Evolutionary conservation across 805 yeast genomes (phyloP).

Genomic region (Wickerhamomyces canadensis): DNA sequence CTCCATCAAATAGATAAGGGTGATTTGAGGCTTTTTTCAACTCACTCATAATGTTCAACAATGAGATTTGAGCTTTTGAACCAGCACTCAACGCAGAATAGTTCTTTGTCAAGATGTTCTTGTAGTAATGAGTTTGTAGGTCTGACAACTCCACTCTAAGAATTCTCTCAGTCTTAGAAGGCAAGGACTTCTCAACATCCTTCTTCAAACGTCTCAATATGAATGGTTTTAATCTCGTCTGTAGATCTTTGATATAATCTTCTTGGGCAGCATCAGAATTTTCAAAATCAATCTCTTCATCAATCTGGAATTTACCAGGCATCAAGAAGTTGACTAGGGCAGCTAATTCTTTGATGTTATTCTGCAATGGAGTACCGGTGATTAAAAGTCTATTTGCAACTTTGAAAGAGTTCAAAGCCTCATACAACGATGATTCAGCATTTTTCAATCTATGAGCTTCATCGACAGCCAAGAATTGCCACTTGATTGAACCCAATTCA

Average conservation of each 20-base stretch:
- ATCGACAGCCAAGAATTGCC: slow-evolving; percentile 98
- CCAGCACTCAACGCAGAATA: slow-evolving; percentile 90
- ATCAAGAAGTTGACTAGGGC: slow-evolving; percentile 91
- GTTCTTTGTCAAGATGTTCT: slow-evolving; percentile 87
- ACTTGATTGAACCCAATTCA: slow-evolving; percentile 75
- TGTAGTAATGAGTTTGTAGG: slow-evolving; percentile 90
- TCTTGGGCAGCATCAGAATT: slow-evolving; percentile 85
- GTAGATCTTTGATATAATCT: slow-evolving; percentile 79
- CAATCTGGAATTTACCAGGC: slow-evolving; percentile 91
- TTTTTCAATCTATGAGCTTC: slow-evolving; percentile 97
- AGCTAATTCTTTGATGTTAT: slow-evolving; percentile 90
- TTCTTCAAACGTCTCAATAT: slow-evolving; percentile 90
- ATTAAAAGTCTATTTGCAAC: slow-evolving; percentile 81
- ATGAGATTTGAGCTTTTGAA: slow-evolving; percentile 69
- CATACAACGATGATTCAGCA: slow-evolving; percentile 89
- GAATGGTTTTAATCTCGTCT: slow-evolving; percentile 81
- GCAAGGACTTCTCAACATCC: slow-evolving; percentile 95
- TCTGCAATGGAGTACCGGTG: slow-evolving; percentile 98
- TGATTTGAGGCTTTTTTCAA: slow-evolving; percentile 96
- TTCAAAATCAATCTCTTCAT: slow-evolving; percentile 93
- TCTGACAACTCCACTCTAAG: slow-evolving; percentile 93
- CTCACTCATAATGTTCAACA: slow-evolving; percentile 90
- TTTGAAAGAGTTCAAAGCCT: slow-evolving; percentile 75
- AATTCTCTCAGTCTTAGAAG: slow-evolving; percentile 93
- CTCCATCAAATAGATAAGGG: slow-evolving; percentile 91